Percentiles rank a stretch among this genome's conserved stretches.
Evolutionary conservation across 768 basidiomycete species (phyloP).

Genomic region (Mycena kentingensis): DNA sequence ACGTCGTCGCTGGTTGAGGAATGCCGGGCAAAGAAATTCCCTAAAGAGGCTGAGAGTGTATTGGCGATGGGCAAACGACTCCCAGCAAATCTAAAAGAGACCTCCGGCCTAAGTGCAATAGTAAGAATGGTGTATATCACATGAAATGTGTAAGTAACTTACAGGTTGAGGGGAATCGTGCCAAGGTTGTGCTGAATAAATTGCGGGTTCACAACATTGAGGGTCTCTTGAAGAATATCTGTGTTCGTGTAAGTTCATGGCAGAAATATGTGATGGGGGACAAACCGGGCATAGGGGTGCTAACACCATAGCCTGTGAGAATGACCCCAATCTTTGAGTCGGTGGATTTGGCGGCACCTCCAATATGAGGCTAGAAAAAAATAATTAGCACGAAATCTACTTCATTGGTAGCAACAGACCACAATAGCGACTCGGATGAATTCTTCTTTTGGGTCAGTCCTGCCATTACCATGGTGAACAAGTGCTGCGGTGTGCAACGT

Average conservation of each 20-base stretch:
- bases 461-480: neutral
- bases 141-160: neutral
- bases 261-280: neutral
- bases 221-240: neutral
- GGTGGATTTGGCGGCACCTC: no score
- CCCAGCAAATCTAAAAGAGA: neutral
- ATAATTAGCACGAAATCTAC: neutral
- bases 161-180: neutral
- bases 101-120: neutral
- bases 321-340: no score
- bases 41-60: neutral
- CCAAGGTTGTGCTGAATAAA: neutral
- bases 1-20: neutral
- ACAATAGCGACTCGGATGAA: neutral
- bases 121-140: neutral
- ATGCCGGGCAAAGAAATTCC: neutral
- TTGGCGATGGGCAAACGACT: neutral
- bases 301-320: no score
- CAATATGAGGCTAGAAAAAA: no score
- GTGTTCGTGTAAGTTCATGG: no score
- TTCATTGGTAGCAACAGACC: neutral
- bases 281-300: no score
- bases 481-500: slow-evolving; percentile 4
- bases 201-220: slow-evolving; percentile 1
- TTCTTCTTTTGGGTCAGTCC: neutral